Base-by-base conservation (phyloP, 2,329 filamentous ascomycete species). In the Periconia sp. region DNA sequence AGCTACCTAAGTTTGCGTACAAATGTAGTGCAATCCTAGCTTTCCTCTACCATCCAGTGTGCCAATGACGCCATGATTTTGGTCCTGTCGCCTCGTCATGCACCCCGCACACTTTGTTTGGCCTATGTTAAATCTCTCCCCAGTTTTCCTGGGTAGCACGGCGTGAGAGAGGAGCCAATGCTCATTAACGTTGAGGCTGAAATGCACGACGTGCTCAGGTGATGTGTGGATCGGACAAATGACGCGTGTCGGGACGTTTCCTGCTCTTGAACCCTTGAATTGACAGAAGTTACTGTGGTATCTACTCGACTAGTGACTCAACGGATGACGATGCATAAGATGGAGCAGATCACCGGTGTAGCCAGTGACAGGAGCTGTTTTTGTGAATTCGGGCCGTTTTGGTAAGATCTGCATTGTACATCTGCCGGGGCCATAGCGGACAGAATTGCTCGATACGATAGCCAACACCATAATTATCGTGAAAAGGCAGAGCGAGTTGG, bases 141-240 rank as follows among this genome's bases (percentile, higher is more conserved):
- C 11, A 41, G 41, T 20, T 15, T 6, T 10, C 45, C 47, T 44
- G 49, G 41, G 49, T 41, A 46, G 41, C 41, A 51, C 42, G 49
- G 7, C 17, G 27, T 15, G 20, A 6, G 18, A 45, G 14, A 30
- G 41, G 33, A 43, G 43, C 18, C 45, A 45, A 23, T 14, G 27
- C 49, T 51, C 43, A 30, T 45, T 27, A 51, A 31, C 41, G 30
- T 10, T 45, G 41, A 41, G 31, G 49, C 45, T 51, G 49, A 27
- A 20, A 46, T 23, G 41, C 33, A 11, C 43, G 15, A 23, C n/a
- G 2, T 17, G 20, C 48, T 20, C 48, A 33, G 17, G 18, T 45
- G 14, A 15, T 7, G 37, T 44, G 41, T 9, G n/a, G 48, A 44
- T 50, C 37, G 5, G 40, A 14, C 33, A n/a, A 37, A 37, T 37